Percentiles rank a stretch among this genome's conserved stretches.
phyloP scores from a whole-genome alignment of 495 filamentous ascomycete species.

The Parachaetomium inaequale region DNA sequence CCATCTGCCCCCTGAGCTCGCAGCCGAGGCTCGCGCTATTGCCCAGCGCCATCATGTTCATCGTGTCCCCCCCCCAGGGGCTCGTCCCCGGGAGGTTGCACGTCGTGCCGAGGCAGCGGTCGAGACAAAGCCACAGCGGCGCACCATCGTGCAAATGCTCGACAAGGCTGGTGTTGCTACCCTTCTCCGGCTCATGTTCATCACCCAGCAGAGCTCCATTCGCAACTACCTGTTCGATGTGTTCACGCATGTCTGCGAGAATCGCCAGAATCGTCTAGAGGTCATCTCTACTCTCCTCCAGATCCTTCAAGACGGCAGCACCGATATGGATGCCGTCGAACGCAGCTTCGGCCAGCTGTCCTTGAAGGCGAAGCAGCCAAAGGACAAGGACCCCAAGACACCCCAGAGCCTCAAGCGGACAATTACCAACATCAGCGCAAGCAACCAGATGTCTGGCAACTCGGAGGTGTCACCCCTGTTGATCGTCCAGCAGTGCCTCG shows the following conservation, averaged over 20 bases:
- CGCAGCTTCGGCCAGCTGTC: constrained; percentile 91
- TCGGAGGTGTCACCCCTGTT: constrained; percentile 86
- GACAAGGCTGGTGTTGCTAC: constrained; percentile 95
- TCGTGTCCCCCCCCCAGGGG: constrained; percentile 21
- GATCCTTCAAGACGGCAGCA: constrained; percentile 93
- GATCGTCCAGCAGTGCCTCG: constrained; percentile 92
- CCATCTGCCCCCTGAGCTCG: constrained; percentile 78
- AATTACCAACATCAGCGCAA: constrained; percentile 52
- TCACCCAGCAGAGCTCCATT: constrained; percentile 75
- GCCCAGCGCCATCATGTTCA: constrained; percentile 30
- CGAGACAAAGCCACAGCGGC: constrained; percentile 63
- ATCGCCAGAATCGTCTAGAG: constrained; percentile 88
- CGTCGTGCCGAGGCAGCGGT: constrained; percentile 32
- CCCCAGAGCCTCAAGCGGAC: constrained; percentile 72
- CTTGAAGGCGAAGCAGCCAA: constrained; percentile 78
- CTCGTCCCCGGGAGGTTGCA: constrained; percentile 28
- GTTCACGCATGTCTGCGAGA: constrained; percentile 84
- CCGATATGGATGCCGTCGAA: constrained; percentile 89
- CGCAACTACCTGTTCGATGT: constrained; percentile 78
- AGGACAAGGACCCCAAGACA: constrained; percentile 66
- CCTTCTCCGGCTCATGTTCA: constrained; percentile 92
- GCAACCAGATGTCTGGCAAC: constrained; percentile 48
- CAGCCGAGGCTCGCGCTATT: constrained; percentile 74
- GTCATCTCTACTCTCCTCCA: constrained; percentile 91
- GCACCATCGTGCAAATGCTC: constrained; percentile 87